phyloP scores from a whole-genome alignment of 441 rosid species.

The Manihot esculenta region DNA sequence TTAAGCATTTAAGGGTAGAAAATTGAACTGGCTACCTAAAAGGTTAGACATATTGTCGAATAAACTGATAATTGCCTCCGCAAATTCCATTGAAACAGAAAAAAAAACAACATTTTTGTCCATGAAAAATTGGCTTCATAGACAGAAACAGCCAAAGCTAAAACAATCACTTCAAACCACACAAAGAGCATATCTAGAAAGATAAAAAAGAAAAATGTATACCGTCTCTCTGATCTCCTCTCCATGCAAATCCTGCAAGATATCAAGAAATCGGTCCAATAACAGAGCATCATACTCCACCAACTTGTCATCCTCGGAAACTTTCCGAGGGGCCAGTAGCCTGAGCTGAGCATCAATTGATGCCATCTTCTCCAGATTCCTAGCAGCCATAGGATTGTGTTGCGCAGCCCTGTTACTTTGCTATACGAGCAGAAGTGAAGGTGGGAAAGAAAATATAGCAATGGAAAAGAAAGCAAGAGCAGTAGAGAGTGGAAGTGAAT shows the following conservation, averaged over 20 bases:
- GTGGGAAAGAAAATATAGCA: neutral
- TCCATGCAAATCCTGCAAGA: slow-evolving; percentile 92
- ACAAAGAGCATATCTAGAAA: neutral
- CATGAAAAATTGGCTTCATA: neutral
- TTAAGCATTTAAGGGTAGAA: neutral
- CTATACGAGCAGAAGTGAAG: neutral
- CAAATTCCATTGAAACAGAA: neutral
- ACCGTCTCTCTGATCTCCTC: slow-evolving; percentile 93
- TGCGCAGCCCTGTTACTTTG: neutral
- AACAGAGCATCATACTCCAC: slow-evolving; percentile 95
- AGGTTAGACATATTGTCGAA: neutral
- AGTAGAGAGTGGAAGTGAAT: slow-evolving; percentile 5
- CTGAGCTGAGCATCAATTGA: slow-evolving; percentile 94
- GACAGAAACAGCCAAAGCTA: neutral
- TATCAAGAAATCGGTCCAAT: slow-evolving; percentile 88
- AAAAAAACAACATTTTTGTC: neutral
- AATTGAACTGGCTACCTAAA: neutral
- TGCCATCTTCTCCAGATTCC: slow-evolving; percentile 85
- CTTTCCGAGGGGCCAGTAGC: slow-evolving; percentile 76
- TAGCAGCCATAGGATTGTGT: slow-evolving; percentile 43
- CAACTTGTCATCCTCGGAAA: slow-evolving; percentile 92
- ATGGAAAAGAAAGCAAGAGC: neutral
- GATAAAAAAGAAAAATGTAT: neutral
- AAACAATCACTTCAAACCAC: neutral
- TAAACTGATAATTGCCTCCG: neutral